A percentile compares a stretch with the other conserved stretches of the same genome.
Conservation (phyloP, 2,329 filamentous ascomycete species). For the Raffaelea ambrosiae region DNA sequence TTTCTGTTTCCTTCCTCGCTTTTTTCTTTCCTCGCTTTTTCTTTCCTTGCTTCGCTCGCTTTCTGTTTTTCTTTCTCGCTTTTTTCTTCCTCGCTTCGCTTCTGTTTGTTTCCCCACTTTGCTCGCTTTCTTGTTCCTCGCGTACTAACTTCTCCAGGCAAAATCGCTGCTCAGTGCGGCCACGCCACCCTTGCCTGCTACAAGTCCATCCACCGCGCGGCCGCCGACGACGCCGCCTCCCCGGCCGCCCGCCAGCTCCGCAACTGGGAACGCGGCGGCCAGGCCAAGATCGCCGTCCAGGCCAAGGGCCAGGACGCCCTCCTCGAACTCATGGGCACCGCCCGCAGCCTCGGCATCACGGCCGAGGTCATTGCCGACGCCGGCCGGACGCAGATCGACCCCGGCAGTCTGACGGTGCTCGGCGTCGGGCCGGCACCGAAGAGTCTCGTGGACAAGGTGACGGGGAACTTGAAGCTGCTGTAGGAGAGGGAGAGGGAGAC, state of each 20-base stretch:
- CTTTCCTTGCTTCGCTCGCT: background rate
- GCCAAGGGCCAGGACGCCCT: conserved; percentile 80
- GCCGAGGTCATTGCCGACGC: conserved; percentile 90
- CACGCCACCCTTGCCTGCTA: conserved; percentile 98
- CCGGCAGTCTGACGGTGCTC: conserved; percentile 84
- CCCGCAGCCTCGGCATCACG: conserved; percentile 74
- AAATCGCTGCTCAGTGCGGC: conserved; percentile 91
- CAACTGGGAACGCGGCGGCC: conserved; percentile 78
- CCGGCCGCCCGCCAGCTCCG: conserved; percentile 57
- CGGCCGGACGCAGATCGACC: conserved; percentile 93
- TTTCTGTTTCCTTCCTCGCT: background rate
- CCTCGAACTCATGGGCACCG: conserved; percentile 64
- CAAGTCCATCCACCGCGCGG: conserved; percentile 61
- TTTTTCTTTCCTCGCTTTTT: background rate
- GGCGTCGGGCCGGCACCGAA: conserved; percentile 77
- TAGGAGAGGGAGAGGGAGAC: conserved; percentile 37
- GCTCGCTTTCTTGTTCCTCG: background rate
- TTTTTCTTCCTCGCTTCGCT: background rate
- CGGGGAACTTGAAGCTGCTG: conserved; percentile 74
- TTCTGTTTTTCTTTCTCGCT: background rate
- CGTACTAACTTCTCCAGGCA: conserved; percentile 48
- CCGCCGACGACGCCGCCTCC: conserved; percentile 41
- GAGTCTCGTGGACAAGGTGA: conserved; percentile 79
- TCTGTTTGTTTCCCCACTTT: background rate
- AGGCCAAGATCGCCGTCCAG: conserved; percentile 91